phyloP scores from a whole-genome alignment of 371 early-diverging fungal genomes.

The Polyrhizophydium stewartii region DNA sequence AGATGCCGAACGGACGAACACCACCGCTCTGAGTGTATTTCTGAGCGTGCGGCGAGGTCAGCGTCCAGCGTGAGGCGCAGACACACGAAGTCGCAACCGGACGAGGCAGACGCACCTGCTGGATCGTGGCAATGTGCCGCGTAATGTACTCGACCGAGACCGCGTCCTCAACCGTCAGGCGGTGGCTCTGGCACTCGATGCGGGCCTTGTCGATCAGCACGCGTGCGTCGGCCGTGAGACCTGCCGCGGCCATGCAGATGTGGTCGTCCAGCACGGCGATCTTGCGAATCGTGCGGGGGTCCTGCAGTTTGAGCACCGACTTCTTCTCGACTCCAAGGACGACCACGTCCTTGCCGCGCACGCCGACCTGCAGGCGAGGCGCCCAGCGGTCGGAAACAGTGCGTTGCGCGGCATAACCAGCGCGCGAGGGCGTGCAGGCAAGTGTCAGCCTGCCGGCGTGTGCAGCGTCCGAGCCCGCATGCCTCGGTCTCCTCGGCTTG shows the following conservation, averaged over 20 bases:
- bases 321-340: slow-evolving; percentile 98
- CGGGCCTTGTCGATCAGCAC: slow-evolving; percentile 96
- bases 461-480: too few species aligned
- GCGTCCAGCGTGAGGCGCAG: background rate
- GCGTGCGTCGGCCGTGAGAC: slow-evolving; percentile 94
- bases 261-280: slow-evolving; percentile 96
- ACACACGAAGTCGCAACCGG: background rate
- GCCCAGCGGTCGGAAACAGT: too few species aligned
- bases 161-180: slow-evolving; percentile 96
- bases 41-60: slow-evolving; percentile 37
- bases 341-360: slow-evolving; percentile 87
- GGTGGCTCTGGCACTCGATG: slow-evolving; percentile 95
- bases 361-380: slow-evolving; percentile 77
- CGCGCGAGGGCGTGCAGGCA: too few species aligned
- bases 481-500: too few species aligned
- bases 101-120: slow-evolving; percentile 64
- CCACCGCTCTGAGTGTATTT: slow-evolving; percentile 99
- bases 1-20: slow-evolving; percentile 99
- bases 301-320: slow-evolving; percentile 93
- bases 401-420: too few species aligned
- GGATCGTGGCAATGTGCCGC: slow-evolving; percentile 93
- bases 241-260: slow-evolving; percentile 89
- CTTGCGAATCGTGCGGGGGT: slow-evolving; percentile 94
- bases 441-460: too few species aligned
- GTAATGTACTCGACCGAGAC: slow-evolving; percentile 97